phyloP scores from a whole-genome alignment of 2,329 filamentous ascomycete genomes.

The Aspergillus uvarum region DNA sequence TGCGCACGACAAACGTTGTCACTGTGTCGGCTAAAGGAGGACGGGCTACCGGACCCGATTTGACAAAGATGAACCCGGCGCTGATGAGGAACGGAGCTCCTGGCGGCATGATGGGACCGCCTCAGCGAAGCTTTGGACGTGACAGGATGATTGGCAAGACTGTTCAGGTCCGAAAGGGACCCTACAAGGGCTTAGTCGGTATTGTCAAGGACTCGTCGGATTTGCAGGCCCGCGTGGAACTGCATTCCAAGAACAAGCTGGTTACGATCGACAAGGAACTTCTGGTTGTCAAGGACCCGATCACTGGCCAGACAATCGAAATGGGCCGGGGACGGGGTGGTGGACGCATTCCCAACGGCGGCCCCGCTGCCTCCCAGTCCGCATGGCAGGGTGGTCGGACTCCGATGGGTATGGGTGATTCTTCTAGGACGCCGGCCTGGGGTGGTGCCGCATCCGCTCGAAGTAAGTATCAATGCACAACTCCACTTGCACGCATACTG shows the following conservation, averaged over 20 bases:
- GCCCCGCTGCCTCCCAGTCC: slow-evolving; percentile 45
- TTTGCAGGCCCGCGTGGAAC: slow-evolving; percentile 79
- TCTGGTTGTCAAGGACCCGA: slow-evolving; percentile 77
- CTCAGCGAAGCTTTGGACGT: slow-evolving; percentile 65
- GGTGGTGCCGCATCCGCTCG: slow-evolving; percentile 56
- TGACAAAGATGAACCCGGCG: slow-evolving; percentile 90
- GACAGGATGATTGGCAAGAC: slow-evolving; percentile 89
- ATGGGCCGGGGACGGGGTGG: slow-evolving; percentile 55
- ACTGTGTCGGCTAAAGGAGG: slow-evolving; percentile 95
- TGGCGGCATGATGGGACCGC: slow-evolving; percentile 60
- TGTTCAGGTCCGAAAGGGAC: slow-evolving; percentile 80
- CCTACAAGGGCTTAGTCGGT: slow-evolving; percentile 88
- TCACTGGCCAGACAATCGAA: slow-evolving; percentile 76
- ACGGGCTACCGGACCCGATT: slow-evolving; percentile 71
- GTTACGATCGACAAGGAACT: slow-evolving; percentile 79
- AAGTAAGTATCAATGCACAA: slow-evolving; percentile 53
- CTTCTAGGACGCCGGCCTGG: slow-evolving; percentile 76
- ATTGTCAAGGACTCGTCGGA: slow-evolving; percentile 96
- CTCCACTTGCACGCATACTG: slow-evolving; percentile 16
- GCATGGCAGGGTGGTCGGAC: slow-evolving; percentile 69
- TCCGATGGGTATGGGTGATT: slow-evolving; percentile 60
- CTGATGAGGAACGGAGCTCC: slow-evolving; percentile 66
- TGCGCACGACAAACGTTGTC: slow-evolving; percentile 78
- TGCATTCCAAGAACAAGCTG: slow-evolving; percentile 92
- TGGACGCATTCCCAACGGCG: slow-evolving; percentile 49